A percentile compares a stretch with the other conserved stretches of the same genome.
Evolutionary conservation across 108 stramenopile genomes (phyloP).

Genomic region (Skeletonema potamos): DNA sequence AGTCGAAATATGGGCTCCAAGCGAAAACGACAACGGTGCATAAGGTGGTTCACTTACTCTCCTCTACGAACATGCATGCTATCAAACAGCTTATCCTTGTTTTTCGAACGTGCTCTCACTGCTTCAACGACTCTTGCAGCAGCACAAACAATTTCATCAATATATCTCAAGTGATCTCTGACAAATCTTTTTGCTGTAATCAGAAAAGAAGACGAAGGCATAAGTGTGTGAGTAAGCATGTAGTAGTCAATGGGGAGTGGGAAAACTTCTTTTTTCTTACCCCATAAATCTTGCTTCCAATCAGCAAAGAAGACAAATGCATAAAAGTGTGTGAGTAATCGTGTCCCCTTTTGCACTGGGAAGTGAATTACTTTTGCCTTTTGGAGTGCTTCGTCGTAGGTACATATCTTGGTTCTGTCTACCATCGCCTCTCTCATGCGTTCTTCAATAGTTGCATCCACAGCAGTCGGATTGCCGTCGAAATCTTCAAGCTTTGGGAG

Average conservation of each 20-base stretch:
- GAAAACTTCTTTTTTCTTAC: too few species aligned
- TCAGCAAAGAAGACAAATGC: slow-evolving; percentile 86
- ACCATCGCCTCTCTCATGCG: slow-evolving; percentile 74
- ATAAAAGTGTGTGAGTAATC: slow-evolving; percentile 84
- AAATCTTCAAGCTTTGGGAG: slow-evolving; percentile 32
- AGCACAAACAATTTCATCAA: slow-evolving; percentile 81
- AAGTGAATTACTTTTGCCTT: slow-evolving; percentile 69
- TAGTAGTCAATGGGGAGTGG: too few species aligned
- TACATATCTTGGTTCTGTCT: slow-evolving; percentile 61
- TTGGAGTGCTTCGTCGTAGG: slow-evolving; percentile 73
- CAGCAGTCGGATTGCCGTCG: slow-evolving; percentile 54
- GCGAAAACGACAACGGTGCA: background rate
- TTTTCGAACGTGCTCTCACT: slow-evolving; percentile 43
- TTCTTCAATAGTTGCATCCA: slow-evolving; percentile 55
- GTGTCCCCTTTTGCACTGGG: slow-evolving; percentile 40
- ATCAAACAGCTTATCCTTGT: slow-evolving; percentile 59
- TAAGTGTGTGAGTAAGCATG: slow-evolving; percentile 71
- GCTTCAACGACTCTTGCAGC: slow-evolving; percentile 72
- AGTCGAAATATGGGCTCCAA: background rate
- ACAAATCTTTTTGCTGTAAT: slow-evolving; percentile 68
- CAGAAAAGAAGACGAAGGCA: slow-evolving; percentile 86
- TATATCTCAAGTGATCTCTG: slow-evolving; percentile 69
- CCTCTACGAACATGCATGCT: slow-evolving; percentile 88
- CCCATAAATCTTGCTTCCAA: slow-evolving; percentile 76
- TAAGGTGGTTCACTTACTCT: slow-evolving; percentile 26